Evolutionary conservation across 139 green algal genomes (phyloP), one percentile per base, ranked within the genome.

Genomic region (Raphidocelis subcapitata): DNA sequence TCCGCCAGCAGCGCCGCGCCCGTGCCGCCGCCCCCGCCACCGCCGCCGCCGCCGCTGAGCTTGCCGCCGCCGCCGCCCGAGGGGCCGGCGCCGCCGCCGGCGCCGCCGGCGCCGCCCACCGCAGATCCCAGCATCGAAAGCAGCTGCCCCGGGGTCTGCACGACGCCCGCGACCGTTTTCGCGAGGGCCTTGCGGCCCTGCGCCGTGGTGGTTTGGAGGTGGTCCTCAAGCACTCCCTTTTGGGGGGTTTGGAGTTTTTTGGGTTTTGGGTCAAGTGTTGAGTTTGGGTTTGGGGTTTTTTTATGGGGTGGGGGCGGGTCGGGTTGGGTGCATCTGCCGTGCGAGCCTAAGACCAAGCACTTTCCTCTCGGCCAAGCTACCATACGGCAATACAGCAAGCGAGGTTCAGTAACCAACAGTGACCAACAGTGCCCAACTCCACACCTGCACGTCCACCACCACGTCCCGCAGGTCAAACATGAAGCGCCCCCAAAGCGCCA

Each of bases 161-260:
- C 71, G 1, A 82, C 29, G 15, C 76, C 76, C 33, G 74, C 64
- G 32, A 65, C 71, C 37, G 77, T 76, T 72, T 83, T 79, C 24
- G 66, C 56, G 24, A 83, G 65, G 0, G 72, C 77, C 21, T 56
- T 59, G 66, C 76, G 66, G 28, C 70, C 70, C 63, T 62, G 67
- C 66, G 64, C 60, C 54, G 80, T 72, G 24, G 75, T 79, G 47
- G 65, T 81, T 37, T 73, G 62, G 3, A 85, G 36, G 37, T 85
- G 80, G 5, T 77, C 69, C 62, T 82, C 80, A 1, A 85, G 51
- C 54, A 84, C 79, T 62, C 59, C 69, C n/a, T 76, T 44, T 28
- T 29, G 14, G 10, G 20, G 20, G 18, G 20, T 20, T n/a, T 57
- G 20, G 18, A 57, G 18, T n/a, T 57, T n/a, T 59, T 75, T 47